Conservation (phyloP, 768 basidiomycete genomes). For the Lenzites betulinus region DNA sequence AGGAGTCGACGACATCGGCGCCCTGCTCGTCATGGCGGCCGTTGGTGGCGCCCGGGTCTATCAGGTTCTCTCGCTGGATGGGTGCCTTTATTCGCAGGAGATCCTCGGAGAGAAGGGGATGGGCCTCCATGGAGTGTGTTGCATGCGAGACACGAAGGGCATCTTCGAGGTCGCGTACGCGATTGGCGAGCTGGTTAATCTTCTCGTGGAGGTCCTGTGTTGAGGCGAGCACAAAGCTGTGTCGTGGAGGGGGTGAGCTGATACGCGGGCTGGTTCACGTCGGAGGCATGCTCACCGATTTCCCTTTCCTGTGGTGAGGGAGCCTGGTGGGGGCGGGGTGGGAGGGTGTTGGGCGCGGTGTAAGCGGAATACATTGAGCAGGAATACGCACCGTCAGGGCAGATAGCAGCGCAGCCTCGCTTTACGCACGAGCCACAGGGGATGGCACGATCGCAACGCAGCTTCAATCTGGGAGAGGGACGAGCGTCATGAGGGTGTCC, state of each 20-base stretch:
- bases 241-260: slow-evolving; percentile 19
- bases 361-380: slow-evolving; percentile 2
- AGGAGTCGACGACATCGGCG: slow-evolving; percentile 75
- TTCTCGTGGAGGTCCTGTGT: slow-evolving; percentile 84
- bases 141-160: slow-evolving; percentile 61
- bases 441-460: slow-evolving; percentile 73
- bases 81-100: slow-evolving; percentile 76
- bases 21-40: slow-evolving; percentile 59
- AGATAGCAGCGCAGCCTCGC: slow-evolving; percentile 78
- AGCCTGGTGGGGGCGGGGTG: slow-evolving; percentile 46
- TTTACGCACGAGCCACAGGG: slow-evolving; percentile 84
- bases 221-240: slow-evolving; percentile 75
- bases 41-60: slow-evolving; percentile 43
- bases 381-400: slow-evolving; percentile 64
- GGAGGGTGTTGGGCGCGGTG: slow-evolving; percentile 9
- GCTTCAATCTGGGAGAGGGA: slow-evolving; percentile 50
- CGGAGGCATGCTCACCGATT: slow-evolving; percentile 55
- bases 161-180: slow-evolving; percentile 79
- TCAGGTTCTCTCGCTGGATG: slow-evolving; percentile 59
- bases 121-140: slow-evolving; percentile 56
- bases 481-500: slow-evolving; percentile 16
- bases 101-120: slow-evolving; percentile 72
- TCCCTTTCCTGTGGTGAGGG: slow-evolving; percentile 79
- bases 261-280: neutral
- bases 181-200: slow-evolving; percentile 69